phyloP scores from a whole-genome alignment of 2,329 filamentous ascomycete genomes.

The Monosporascus sp. region DNA sequence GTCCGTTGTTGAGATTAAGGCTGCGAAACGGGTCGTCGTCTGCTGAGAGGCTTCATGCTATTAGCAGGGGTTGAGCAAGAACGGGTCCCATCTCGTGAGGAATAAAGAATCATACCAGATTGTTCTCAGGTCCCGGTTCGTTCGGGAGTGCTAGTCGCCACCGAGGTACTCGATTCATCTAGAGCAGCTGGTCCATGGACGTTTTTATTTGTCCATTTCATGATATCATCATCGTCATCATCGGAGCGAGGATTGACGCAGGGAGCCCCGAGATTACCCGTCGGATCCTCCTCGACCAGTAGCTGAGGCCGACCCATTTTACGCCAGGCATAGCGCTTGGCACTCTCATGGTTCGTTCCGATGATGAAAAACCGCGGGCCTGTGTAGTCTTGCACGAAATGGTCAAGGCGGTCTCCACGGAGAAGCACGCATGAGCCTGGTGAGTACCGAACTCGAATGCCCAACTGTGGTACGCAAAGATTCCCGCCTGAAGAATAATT shows the following conservation, averaged over 20 bases:
- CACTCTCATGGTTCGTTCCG: slow-evolving; percentile 12
- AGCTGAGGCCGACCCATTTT: not conserved
- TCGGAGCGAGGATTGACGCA: slow-evolving; percentile 2
- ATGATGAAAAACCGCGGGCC: slow-evolving; percentile 13
- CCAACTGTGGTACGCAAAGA: slow-evolving; percentile 12
- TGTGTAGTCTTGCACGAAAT: slow-evolving; percentile 9
- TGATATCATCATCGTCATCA: slow-evolving; percentile 2
- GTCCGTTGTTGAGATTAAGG: no score
- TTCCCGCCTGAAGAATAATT: slow-evolving; percentile 2
- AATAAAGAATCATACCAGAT: no score
- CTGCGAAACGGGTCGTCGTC: no score
- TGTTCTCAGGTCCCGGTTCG: no score
- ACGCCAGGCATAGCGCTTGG: slow-evolving; percentile 1
- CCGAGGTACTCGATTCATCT: no score
- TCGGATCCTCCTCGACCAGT: not conserved
- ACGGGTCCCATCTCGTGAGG: no score
- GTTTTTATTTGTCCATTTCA: slow-evolving; percentile 4
- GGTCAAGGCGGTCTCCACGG: slow-evolving; percentile 8
- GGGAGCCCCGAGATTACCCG: not conserved
- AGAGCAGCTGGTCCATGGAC: slow-evolving; percentile 1
- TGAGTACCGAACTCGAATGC: slow-evolving; percentile 8
- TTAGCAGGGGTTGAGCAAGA: no score
- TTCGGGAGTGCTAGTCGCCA: no score
- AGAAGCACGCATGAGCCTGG: slow-evolving; percentile 12
- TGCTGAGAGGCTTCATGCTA: no score